These are phyloP conservation scores for Trichoderma sp. DNA, from an alignment of 2,329 filamentous ascomycete genomes.

Conservation along the genomic window DNA sequence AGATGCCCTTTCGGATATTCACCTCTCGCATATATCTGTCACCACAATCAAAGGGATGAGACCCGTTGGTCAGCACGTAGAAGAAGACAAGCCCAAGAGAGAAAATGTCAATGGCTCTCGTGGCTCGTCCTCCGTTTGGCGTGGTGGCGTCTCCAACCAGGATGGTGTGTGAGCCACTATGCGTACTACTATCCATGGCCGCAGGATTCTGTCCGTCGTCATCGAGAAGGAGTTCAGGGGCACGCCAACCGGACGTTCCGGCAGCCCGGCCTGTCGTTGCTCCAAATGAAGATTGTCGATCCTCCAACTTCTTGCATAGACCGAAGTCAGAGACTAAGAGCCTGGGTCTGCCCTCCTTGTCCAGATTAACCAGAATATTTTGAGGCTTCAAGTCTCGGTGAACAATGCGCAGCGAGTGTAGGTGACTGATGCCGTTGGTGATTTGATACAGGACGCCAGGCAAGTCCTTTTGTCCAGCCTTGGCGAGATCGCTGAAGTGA, in stretches of 20 bases:
- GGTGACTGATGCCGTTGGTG: constrained; percentile 81
- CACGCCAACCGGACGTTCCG: constrained; percentile 94
- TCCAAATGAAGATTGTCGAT: constrained; percentile 90
- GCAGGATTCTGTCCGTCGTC: constrained; percentile 62
- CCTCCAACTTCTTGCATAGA: constrained; percentile 94
- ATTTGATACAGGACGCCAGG: constrained; percentile 85
- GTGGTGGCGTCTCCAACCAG: constrained; percentile 53
- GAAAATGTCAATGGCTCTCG: constrained; percentile 96
- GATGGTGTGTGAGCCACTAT: constrained; percentile 63
- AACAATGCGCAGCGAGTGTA: constrained; percentile 91
- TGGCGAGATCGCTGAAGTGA: constrained; percentile 67
- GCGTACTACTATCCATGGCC: constrained; percentile 55
- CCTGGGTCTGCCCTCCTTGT: constrained; percentile 70
- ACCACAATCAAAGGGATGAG: constrained; percentile 91
- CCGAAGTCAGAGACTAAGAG: constrained; percentile 97
- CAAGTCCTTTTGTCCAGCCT: constrained; percentile 72
- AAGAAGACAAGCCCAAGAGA: constrained; percentile 97
- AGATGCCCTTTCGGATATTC: constrained; percentile 91
- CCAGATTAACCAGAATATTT: constrained; percentile 86
- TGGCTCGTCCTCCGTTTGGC: constrained; percentile 70
- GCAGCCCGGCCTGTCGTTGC: constrained; percentile 92
- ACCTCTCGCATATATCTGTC: constrained; percentile 95
- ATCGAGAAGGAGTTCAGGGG: constrained; percentile 85
- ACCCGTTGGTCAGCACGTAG: constrained; percentile 92
- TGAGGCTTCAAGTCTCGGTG: constrained; percentile 97